phyloP scores from a whole-genome alignment of 768 basidiomycete species.

The Candolleomyces efflorescens region DNA sequence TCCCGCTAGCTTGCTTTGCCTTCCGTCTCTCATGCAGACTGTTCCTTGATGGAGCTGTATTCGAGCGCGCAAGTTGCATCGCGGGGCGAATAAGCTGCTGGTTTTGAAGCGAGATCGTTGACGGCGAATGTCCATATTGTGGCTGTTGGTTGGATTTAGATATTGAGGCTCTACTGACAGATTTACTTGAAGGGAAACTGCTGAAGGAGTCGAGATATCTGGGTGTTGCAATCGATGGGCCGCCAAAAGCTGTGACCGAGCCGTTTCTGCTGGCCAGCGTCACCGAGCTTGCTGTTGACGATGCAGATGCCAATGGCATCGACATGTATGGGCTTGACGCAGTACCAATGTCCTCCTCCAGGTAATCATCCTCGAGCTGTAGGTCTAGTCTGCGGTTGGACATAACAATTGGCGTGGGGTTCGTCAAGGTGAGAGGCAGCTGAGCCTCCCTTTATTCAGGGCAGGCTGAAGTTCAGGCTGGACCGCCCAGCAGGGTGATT shows the following conservation, averaged over 20 bases:
- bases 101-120: constrained; percentile 13
- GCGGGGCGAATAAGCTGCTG: constrained; percentile 7
- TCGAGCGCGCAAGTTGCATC: constrained; percentile 34
- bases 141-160: constrained; percentile 4
- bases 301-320: constrained; percentile 7
- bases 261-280: constrained; percentile 13
- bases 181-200: constrained; percentile 23
- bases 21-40: constrained; percentile 26
- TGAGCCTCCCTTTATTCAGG: too few species aligned
- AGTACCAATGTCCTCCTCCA: constrained; percentile 24
- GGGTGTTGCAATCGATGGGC: background rate
- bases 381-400: constrained; percentile 1
- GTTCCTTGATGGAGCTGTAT: constrained; percentile 39
- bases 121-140: constrained; percentile 12
- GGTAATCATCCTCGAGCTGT: constrained; percentile 10
- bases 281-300: constrained; percentile 20
- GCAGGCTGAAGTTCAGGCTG: too few species aligned
- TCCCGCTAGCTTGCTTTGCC: constrained; percentile 29
- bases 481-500: too few species aligned
- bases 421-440: background rate
- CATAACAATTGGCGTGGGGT: background rate
- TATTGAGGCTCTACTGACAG: background rate
- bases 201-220: constrained; percentile 8
- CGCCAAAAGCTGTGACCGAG: constrained; percentile 11
- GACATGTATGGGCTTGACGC: constrained; percentile 21